Evolutionary conservation across 1,284 basidiomycete genomes (phyloP).

Genomic region (Sanghuangporus sanghuang): DNA sequence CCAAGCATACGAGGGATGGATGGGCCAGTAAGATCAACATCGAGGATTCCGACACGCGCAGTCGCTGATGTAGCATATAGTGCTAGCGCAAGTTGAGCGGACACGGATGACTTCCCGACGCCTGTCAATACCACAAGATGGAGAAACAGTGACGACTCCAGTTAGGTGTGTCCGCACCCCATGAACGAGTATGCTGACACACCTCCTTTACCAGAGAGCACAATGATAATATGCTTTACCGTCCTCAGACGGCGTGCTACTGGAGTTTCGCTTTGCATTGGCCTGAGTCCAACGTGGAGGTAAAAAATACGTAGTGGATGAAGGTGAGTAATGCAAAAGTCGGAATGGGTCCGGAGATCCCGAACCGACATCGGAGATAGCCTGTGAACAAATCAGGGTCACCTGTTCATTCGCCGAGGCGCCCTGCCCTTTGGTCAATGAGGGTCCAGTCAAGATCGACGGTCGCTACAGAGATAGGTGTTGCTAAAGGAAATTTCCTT

Average conservation of each 20-base stretch:
- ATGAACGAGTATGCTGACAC: slow-evolving; percentile 1
- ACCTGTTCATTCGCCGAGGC: neutral
- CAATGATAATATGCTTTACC: slow-evolving; percentile 88
- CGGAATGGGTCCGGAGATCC: neutral
- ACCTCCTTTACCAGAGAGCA: slow-evolving; percentile 92
- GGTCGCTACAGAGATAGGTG: neutral
- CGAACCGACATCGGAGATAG: neutral
- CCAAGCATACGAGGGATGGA: slow-evolving; percentile 98
- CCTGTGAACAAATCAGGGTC: neutral
- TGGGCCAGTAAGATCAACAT: slow-evolving; percentile 95
- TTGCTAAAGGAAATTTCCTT: neutral
- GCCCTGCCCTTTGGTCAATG: neutral
- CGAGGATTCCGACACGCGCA: slow-evolving; percentile 83
- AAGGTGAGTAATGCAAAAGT: neutral
- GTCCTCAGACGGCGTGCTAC: slow-evolving; percentile 57
- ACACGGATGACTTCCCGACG: slow-evolving; percentile 96
- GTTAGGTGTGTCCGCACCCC: neutral
- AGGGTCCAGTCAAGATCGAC: neutral
- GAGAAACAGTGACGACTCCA: neutral
- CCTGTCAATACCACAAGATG: slow-evolving; percentile 28
- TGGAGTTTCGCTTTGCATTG: slow-evolving; percentile 43
- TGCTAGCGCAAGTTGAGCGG: slow-evolving; percentile 88
- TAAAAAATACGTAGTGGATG: neutral
- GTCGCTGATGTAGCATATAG: slow-evolving; percentile 65
- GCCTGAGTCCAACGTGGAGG: too few relatives aligned